These are phyloP conservation scores for Globisporangium uncinulatum DNA, from an alignment of 352 stramenopile genomes.

Conservation along the genomic window DNA sequence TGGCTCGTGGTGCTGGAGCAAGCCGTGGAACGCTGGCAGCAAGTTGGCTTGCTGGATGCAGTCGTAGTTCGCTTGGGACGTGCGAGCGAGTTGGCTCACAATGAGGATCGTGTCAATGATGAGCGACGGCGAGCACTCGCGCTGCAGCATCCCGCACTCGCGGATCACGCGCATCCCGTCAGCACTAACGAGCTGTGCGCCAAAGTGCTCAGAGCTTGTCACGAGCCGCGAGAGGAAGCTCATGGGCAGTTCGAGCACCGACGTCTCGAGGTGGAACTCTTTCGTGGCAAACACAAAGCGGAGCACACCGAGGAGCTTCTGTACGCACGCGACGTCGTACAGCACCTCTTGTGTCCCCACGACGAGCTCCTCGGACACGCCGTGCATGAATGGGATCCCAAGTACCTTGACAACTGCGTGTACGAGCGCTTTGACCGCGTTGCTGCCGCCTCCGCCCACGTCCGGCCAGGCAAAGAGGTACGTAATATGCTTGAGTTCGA, in stretches of 20 bases:
- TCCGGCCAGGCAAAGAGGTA: conserved; percentile 74
- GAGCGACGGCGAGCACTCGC: conserved; percentile 43
- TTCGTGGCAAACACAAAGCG: conserved; percentile 53
- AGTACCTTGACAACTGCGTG: conserved; percentile 83
- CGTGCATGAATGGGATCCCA: conserved; percentile 72
- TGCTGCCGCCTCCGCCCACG: conserved; percentile 63
- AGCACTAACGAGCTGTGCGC: conserved; percentile 64
- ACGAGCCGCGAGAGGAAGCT: conserved; percentile 81
- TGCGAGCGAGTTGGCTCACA: conserved; percentile 82
- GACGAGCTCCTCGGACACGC: conserved; percentile 54
- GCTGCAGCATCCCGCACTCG: conserved; percentile 49
- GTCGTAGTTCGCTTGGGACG: conserved; percentile 67
- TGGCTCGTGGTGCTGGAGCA: conserved; percentile 58
- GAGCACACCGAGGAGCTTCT: conserved; percentile 59
- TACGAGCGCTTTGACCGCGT: conserved; percentile 77
- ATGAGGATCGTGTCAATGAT: conserved; percentile 83
- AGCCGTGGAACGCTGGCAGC: conserved; percentile 39
- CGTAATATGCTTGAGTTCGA: conserved; percentile 52
- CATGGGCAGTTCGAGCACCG: conserved; percentile 63
- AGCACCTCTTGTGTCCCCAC: conserved; percentile 65
- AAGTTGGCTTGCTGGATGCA: conserved; percentile 51
- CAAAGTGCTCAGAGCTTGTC: conserved; percentile 82
- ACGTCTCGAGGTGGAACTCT: conserved; percentile 46
- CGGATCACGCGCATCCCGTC: conserved; percentile 68
- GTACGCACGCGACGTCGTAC: conserved; percentile 61